phyloP scores from a whole-genome alignment of 2,329 filamentous ascomycete genomes.

The Nemania diffusa region DNA sequence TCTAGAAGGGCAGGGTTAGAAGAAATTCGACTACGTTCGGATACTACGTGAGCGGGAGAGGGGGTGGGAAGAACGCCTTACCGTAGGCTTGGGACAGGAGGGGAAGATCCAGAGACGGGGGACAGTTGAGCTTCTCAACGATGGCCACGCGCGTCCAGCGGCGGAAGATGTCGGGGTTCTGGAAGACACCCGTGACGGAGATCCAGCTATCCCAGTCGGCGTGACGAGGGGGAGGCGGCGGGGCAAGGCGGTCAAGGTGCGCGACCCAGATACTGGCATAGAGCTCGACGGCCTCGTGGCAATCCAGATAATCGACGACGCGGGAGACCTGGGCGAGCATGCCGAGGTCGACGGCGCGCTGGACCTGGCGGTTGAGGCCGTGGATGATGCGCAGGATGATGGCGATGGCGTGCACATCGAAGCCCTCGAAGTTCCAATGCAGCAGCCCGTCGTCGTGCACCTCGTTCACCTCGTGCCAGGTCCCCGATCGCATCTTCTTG shows the following conservation, averaged over 20 bases:
- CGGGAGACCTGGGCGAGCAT: constrained; percentile 25
- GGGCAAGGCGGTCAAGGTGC: not conserved
- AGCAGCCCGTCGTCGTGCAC: constrained; percentile 22
- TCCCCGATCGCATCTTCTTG: constrained; percentile 27
- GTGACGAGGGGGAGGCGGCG: not conserved
- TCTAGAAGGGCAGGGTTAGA: constrained; percentile 13
- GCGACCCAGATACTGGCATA: constrained; percentile 28
- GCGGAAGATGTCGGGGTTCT: constrained; percentile 9
- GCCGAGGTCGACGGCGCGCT: constrained; percentile 15
- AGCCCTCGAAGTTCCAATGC: constrained; percentile 19
- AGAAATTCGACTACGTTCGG: not conserved
- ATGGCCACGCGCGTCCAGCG: constrained; percentile 29
- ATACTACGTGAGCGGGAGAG: not conserved
- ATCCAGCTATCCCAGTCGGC: constrained; percentile 30
- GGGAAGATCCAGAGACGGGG: constrained; percentile 23
- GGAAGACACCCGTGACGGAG: constrained; percentile 23
- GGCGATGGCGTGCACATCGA: constrained; percentile 19
- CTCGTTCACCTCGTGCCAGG: constrained; percentile 23
- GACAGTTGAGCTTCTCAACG: constrained; percentile 19
- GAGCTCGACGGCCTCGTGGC: constrained; percentile 31
- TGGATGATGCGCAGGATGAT: constrained; percentile 25
- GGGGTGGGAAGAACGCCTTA: no score
- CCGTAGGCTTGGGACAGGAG: constrained; percentile 24
- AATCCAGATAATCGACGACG: constrained; percentile 25
- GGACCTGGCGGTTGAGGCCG: constrained; percentile 26